Base-by-base conservation (phyloP, 768 basidiomycete species). In the Mycena crocata region DNA sequence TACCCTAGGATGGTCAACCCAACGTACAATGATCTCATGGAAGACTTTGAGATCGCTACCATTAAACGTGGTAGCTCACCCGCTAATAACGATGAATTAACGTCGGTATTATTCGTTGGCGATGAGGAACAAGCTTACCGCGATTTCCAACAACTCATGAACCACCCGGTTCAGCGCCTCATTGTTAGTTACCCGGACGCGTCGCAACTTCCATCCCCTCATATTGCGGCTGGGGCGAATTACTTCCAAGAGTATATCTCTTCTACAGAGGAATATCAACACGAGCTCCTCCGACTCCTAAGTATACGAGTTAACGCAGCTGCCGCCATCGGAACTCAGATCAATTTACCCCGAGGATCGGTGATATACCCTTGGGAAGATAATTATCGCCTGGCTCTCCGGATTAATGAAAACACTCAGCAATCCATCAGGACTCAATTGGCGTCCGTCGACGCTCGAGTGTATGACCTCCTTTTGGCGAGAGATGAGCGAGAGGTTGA, bases 211-310 rank as follows among this genome's bases (percentile, higher is more conserved):
- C 46, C 46, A 9, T 12, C 23, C 8, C 7, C 28, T 6, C 13
- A 6, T 6, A 26, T 6, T 12, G 24, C 7, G 9, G 5, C 46
- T 8, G 24, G 19, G 5, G 24, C 10, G 4, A 48, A 28, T 30
- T 9, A 4, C 7, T 48, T 48, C 28, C 12, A 17, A 10, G 46
- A 17, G 19, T 28, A 48, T 30, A 48, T 48, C 24, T 10, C 8
- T 19, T 26, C 24, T n/a, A 30, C 46, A 7, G 24, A 48, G 28
- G 46, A 48, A 10, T 77, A 55, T 71, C 70, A 15, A n/a, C 6
- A 6, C 21, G 40, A 42, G 40, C 13, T 42, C 6, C 13, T 42
- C 40, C 40, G 40, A 6, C 40, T 14, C 6, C 40, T 42, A 6
- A 42, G 13, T 9, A 6, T 14, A 21, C 40, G 40, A 10, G n/a